A percentile compares a stretch with the other conserved stretches of the same genome.
These are phyloP conservation scores for Trichoderma cornu-damae DNA, from an alignment of 2,329 filamentous ascomycete genomes.

Conservation along the genomic window DNA sequence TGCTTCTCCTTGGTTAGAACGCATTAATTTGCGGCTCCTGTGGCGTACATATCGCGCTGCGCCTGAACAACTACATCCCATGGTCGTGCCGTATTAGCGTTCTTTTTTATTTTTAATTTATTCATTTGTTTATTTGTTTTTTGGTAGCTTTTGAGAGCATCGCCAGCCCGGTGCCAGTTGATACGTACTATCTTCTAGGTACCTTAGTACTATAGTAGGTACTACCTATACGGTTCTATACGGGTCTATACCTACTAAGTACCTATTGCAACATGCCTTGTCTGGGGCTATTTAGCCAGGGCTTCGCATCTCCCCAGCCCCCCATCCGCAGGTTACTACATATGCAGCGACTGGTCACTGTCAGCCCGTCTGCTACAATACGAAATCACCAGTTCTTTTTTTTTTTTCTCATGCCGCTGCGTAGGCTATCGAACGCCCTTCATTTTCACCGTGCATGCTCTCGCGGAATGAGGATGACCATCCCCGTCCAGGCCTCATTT, in stretches of 20 bases:
- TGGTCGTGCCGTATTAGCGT: neutral
- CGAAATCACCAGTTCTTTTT: slow-evolving; percentile 18
- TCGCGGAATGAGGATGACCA: neutral
- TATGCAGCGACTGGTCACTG: neutral
- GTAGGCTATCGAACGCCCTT: slow-evolving; percentile 11
- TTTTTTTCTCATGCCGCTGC: neutral
- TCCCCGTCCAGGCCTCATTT: slow-evolving; percentile 6
- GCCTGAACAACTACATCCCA: no score
- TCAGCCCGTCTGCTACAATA: slow-evolving; percentile 14
- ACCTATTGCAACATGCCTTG: neutral
- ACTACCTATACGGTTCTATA: no score
- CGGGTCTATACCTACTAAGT: no score
- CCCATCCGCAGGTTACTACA: neutral
- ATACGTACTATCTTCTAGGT: no score
- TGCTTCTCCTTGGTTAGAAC: neutral
- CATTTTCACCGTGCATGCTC: neutral
- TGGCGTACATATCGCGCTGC: neutral
- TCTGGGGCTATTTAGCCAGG: neutral
- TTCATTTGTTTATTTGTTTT: no score
- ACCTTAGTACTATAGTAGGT: no score
- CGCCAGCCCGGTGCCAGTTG: no score
- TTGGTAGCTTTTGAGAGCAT: no score
- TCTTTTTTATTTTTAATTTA: neutral
- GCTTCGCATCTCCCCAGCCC: neutral
- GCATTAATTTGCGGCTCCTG: slow-evolving; percentile 4